A percentile compares a stretch with the other conserved stretches of the same genome.
phyloP scores from a whole-genome alignment of 1,139 yeast species.

The Nakaseomyces nivariensis region DNA sequence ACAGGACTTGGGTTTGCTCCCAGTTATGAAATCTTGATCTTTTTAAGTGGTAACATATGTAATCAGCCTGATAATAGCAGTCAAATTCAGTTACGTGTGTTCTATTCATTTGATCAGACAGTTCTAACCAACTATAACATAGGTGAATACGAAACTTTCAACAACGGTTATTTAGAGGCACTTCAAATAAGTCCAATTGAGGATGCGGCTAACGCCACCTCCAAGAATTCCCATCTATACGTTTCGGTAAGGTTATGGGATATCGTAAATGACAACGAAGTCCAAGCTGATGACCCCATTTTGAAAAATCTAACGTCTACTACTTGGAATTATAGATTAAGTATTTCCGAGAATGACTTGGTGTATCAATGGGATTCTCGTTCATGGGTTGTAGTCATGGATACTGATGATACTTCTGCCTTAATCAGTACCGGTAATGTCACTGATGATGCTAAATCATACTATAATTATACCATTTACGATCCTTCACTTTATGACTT shows the following conservation, averaged over 20 bases:
- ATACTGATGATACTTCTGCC: constrained; percentile 64
- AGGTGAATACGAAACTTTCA: constrained; percentile 28
- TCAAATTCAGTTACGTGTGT: constrained; percentile 39
- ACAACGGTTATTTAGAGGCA: constrained; percentile 47
- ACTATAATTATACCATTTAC: constrained; percentile 28
- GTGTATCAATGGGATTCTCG: constrained; percentile 62
- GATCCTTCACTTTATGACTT: constrained; percentile 33
- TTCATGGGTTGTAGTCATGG: constrained; percentile 53
- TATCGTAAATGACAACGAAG: constrained; percentile 29
- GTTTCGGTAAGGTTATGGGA: constrained; percentile 32
- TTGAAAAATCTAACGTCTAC: constrained; percentile 20
- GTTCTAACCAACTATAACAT: constrained; percentile 28
- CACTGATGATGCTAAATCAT: constrained; percentile 26
- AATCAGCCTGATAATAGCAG: constrained; percentile 35
- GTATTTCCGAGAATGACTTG: constrained; percentile 56
- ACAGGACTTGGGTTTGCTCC: constrained; percentile 16
- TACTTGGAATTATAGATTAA: constrained; percentile 50
- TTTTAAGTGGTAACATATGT: constrained; percentile 53
- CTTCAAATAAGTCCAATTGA: constrained; percentile 36
- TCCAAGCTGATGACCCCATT: constrained; percentile 28
- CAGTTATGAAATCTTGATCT: constrained; percentile 43
- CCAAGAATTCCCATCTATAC: constrained; percentile 32
- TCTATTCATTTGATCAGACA: constrained; percentile 41
- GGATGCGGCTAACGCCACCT: constrained; percentile 12
- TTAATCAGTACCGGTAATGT: constrained; percentile 58